phyloP scores from a whole-genome alignment of 352 stramenopile genomes.

The Pythium graminicola region DNA sequence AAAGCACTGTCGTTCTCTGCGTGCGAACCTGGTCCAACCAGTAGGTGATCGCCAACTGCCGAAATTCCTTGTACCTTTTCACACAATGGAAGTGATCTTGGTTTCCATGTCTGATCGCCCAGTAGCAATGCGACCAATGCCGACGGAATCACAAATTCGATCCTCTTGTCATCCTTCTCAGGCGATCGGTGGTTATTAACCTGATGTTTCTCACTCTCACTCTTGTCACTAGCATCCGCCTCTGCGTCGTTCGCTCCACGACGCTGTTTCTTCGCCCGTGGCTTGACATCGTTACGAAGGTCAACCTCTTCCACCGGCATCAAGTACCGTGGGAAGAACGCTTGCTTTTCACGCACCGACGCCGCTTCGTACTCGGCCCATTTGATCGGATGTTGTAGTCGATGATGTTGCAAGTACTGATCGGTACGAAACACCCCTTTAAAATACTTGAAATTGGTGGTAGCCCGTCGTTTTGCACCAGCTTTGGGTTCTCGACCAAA shows the following conservation, averaged over 20 bases:
- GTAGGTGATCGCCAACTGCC: neutral
- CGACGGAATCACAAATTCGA: conserved; percentile 6
- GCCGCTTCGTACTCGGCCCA: conserved; percentile 44
- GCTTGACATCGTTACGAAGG: neutral
- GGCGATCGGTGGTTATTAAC: neutral
- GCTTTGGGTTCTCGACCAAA: conserved; percentile 52
- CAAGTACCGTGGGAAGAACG: conserved; percentile 38
- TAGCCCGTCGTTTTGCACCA: conserved; percentile 46
- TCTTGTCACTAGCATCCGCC: neutral
- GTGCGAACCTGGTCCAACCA: neutral
- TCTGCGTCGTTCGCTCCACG: neutral
- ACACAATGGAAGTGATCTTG: neutral
- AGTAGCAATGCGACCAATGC: conserved; percentile 4
- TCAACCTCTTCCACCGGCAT: neutral
- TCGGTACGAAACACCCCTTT: conserved; percentile 56
- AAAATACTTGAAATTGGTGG: conserved; percentile 65
- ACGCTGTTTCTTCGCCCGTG: neutral
- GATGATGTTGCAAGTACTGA: conserved; percentile 66
- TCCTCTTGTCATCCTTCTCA: neutral
- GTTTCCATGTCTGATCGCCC: conserved; percentile 1
- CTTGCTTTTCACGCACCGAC: conserved; percentile 34
- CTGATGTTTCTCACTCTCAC: neutral
- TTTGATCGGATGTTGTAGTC: conserved; percentile 40
- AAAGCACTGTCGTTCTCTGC: no score
- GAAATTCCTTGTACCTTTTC: neutral